Evolutionary conservation across 139 green algal species (phyloP).

Genomic region (Tetraselmis striata): DNA sequence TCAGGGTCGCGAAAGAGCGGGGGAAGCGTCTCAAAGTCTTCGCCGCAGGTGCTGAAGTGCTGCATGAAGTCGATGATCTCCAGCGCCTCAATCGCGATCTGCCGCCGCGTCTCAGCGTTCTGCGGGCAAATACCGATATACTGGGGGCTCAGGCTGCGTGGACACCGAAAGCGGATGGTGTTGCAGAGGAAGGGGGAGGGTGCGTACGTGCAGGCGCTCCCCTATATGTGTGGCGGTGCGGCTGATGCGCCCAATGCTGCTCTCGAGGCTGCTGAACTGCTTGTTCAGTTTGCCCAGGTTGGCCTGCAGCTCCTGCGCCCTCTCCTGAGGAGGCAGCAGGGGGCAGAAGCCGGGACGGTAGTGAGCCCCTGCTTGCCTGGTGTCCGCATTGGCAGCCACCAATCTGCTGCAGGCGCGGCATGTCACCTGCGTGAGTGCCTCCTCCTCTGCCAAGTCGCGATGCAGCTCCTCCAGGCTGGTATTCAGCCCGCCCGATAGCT

Average conservation of each 20-base stretch:
- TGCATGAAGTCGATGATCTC: constrained; percentile 33
- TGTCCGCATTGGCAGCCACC: no score
- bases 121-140: constrained; percentile 11
- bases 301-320: constrained; percentile 30
- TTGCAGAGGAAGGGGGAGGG: not conserved
- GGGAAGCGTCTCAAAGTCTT: constrained; percentile 36
- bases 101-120: constrained; percentile 28
- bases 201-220: constrained; percentile 35
- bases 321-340: no score
- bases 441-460: not conserved
- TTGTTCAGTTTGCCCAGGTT: constrained; percentile 24
- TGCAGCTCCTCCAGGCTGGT: not conserved
- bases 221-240: constrained; percentile 45
- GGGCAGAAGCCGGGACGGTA: no score
- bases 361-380: no score
- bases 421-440: not conserved
- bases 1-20: constrained; percentile 45
- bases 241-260: constrained; percentile 25
- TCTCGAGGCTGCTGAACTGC: constrained; percentile 39
- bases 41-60: constrained; percentile 22
- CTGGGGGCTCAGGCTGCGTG: not conserved
- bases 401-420: no score
- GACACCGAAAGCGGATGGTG: not conserved
- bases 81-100: constrained; percentile 26
- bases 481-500: not conserved